Conservation (phyloP, 768 basidiomycete genomes). For the Kwoniella botswanensis region DNA sequence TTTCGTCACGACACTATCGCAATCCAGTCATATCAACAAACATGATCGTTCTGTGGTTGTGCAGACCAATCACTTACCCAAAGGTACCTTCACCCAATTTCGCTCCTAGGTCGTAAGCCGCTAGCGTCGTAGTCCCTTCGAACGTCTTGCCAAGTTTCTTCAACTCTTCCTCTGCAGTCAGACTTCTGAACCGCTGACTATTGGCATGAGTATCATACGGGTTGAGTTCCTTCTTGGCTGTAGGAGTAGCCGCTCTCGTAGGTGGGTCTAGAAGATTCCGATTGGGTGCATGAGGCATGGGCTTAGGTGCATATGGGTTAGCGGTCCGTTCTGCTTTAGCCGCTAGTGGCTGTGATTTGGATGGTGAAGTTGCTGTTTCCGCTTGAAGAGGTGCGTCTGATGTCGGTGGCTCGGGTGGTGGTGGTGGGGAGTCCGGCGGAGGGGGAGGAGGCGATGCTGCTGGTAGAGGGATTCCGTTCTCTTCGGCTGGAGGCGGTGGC, state of each 20-base stretch:
- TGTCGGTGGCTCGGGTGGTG: conserved; percentile 14
- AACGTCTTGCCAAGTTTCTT: conserved; percentile 36
- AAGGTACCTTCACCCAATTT: conserved; percentile 98
- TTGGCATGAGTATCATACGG: not conserved
- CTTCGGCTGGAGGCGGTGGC: conserved; percentile 18
- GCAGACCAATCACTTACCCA: conserved; percentile 66
- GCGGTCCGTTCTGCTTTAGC: conserved; percentile 45
- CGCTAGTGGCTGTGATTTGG: conserved; percentile 26
- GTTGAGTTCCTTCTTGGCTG: conserved; percentile 2
- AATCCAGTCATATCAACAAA: not conserved
- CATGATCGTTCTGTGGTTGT: too few species aligned
- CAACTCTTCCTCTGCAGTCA: conserved; percentile 39
- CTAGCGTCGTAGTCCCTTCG: conserved; percentile 61
- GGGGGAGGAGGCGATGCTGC: conserved; percentile 21
- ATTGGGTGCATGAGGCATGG: conserved; percentile 73
- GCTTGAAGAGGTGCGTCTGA: not conserved
- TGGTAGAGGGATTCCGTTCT: conserved; percentile 2
- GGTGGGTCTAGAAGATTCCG: conserved; percentile 65
- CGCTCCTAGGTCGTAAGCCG: conserved; percentile 77
- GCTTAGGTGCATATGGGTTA: conserved; percentile 56
- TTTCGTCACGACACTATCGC: conserved; percentile 75
- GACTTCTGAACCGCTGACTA: conserved; percentile 11
- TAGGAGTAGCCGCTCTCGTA: conserved; percentile 65
- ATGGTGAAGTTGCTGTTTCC: conserved; percentile 27
- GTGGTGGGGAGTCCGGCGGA: conserved; percentile 24